These are phyloP conservation scores for Pyracantha coccinea DNA, from an alignment of 331 rosid genomes.

Conservation along the genomic window DNA sequence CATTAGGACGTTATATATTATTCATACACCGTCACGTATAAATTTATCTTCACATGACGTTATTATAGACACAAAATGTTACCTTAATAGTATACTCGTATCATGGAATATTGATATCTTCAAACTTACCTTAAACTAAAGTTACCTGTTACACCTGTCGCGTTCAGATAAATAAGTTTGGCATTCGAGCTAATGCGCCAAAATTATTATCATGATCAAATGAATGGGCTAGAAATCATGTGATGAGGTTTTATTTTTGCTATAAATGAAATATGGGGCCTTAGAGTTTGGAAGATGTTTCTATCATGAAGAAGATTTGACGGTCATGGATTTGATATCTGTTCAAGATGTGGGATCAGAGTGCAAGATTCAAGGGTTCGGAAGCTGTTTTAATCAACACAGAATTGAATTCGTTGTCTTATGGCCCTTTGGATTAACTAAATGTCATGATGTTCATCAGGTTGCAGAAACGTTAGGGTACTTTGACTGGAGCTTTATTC, in stretches of 20 bases:
- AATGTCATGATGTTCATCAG: not conserved
- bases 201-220: no score
- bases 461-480: not conserved
- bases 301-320: not conserved
- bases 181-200: no score
- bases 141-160: not conserved
- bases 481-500: not conserved
- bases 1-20: no score
- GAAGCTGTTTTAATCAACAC: not conserved
- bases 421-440: not conserved
- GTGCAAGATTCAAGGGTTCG: not conserved
- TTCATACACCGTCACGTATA: no score
- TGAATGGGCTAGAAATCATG: not conserved
- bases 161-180: not conserved
- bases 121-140: not conserved
- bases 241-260: not conserved
- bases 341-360: not conserved
- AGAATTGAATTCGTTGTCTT: not conserved
- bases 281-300: not conserved
- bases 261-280: not conserved
- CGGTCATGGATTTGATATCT: not conserved
- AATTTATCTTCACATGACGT: no score
- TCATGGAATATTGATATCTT: no score
- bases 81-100: no score
- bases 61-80: no score